Conservation (phyloP, 1,284 basidiomycete genomes). For the Pyrrhoderma noxium region DNA sequence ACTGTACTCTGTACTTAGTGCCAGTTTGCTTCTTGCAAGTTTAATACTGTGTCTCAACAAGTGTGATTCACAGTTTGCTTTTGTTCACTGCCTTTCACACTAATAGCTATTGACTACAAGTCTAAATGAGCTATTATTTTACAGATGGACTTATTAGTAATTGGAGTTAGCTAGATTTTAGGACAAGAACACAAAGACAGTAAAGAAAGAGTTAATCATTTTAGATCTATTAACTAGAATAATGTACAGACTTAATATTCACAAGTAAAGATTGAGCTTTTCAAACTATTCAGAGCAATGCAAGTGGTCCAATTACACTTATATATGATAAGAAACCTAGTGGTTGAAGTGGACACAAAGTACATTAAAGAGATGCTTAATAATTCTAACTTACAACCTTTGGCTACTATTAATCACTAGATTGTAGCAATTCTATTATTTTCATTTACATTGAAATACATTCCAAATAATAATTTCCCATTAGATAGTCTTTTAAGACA, state of each 20-base stretch:
- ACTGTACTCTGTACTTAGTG: no score
- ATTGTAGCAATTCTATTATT: conserved; percentile 20
- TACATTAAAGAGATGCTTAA: conserved; percentile 22
- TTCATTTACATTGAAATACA: conserved; percentile 19
- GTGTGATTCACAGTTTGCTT: no score
- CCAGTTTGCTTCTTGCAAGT: no score
- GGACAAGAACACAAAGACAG: conserved; percentile 20
- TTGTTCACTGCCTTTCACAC: no score
- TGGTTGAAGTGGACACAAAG: conserved; percentile 21
- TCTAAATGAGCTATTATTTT: conserved; percentile 27
- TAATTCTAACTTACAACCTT: conserved; percentile 20
- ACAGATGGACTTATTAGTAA: conserved; percentile 30
- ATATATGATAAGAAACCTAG: conserved; percentile 9
- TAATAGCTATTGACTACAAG: conserved; percentile 29
- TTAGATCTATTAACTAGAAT: conserved; percentile 31
- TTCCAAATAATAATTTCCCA: conserved; percentile 13
- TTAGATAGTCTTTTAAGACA: background rate
- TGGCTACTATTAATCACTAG: conserved; percentile 22
- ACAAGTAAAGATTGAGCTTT: background rate
- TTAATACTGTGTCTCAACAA: no score
- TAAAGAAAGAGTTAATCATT: conserved; percentile 19
- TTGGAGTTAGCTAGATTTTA: conserved; percentile 29
- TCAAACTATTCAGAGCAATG: background rate
- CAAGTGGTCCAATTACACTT: background rate
- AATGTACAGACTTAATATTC: conserved; percentile 31